These are phyloP conservation scores for Vishniacozyma victoriae DNA, from an alignment of 768 basidiomycete species.

Conservation along the genomic window DNA sequence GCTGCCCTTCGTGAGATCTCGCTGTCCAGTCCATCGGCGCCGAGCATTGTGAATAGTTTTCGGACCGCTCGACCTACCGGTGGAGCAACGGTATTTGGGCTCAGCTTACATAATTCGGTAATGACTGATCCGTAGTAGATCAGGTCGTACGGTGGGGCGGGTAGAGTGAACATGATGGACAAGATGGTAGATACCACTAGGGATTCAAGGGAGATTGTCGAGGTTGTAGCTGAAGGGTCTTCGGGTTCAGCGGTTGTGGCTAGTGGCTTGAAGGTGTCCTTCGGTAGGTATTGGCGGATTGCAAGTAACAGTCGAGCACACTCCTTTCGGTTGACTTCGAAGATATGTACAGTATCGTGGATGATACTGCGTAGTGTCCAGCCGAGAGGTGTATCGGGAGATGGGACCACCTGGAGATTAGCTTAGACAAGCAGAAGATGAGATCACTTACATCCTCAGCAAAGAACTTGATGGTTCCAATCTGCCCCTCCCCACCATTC, in stretches of 20 bases:
- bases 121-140: constrained; percentile 84
- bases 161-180: constrained; percentile 66
- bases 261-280: constrained; percentile 77
- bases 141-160: constrained; percentile 67
- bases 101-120: constrained; percentile 90
- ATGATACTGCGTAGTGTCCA: constrained; percentile 72
- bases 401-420: constrained; percentile 62
- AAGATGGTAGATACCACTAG: constrained; percentile 79
- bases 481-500: constrained; percentile 37
- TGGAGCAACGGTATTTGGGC: constrained; percentile 84
- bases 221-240: constrained; percentile 55
- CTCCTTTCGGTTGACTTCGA: constrained; percentile 94
- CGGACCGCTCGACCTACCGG: constrained; percentile 94
- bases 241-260: constrained; percentile 56
- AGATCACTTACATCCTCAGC: constrained; percentile 37
- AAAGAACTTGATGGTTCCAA: constrained; percentile 28
- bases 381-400: constrained; percentile 66
- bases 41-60: constrained; percentile 70
- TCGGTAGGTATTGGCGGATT: constrained; percentile 73
- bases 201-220: constrained; percentile 83
- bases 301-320: constrained; percentile 79
- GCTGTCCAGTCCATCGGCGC: constrained; percentile 71
- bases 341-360: constrained; percentile 75
- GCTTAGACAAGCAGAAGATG: not conserved
- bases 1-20: constrained; percentile 75